Conservation (phyloP, 202 grass and related monocot species). For the Panicum virgatum region DNA sequence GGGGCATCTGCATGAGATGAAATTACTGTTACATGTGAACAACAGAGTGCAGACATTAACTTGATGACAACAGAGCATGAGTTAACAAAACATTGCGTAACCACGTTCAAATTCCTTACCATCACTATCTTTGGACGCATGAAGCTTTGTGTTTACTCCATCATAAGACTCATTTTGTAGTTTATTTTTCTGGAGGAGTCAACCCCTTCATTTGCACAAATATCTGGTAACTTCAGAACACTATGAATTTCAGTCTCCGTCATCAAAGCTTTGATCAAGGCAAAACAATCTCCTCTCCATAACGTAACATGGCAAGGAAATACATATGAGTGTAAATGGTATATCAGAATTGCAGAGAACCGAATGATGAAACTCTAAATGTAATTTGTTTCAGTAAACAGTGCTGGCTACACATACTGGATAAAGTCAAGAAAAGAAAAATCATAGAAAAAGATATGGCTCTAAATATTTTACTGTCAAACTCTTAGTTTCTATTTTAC, state of each 20-base stretch:
- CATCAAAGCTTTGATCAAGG: conserved; percentile 64
- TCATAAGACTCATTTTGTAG: conserved; percentile 35
- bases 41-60: background rate
- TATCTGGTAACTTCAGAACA: conserved; percentile 55
- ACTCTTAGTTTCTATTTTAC: no score
- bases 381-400: no score
- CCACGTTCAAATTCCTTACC: no score
- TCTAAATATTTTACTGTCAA: no score
- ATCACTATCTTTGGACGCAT: conserved; percentile 34
- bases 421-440: no score
- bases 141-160: conserved; percentile 35
- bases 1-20: conserved; percentile 44
- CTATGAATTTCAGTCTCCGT: conserved; percentile 69
- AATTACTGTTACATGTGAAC: conserved; percentile 29
- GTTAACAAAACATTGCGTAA: conserved; percentile 24
- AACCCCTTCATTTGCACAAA: conserved; percentile 40
- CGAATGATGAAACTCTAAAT: no score
- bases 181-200: conserved; percentile 56
- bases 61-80: background rate
- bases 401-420: no score
- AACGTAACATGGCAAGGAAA: no score
- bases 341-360: no score
- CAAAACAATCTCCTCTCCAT: no score
- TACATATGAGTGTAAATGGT: no score
- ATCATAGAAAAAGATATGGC: no score